A percentile compares a stretch with the other conserved stretches of the same genome.
Evolutionary conservation across 2,329 filamentous ascomycete species (phyloP).

Genomic region (Cladosporium sp.): DNA sequence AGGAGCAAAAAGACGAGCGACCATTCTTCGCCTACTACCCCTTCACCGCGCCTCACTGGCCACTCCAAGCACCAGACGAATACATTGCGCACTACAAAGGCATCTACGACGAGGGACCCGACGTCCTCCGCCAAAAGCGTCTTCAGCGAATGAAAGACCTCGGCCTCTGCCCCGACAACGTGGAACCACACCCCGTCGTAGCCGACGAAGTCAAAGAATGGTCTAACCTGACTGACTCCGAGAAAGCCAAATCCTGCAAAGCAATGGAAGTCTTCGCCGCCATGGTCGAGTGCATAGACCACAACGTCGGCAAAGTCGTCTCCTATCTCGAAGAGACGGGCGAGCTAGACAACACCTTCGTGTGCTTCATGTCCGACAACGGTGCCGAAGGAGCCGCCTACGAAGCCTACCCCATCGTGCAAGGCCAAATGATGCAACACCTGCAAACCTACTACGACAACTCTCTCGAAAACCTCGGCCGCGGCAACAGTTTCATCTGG

Average conservation of each 20-base stretch:
- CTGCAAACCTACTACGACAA: constrained; percentile 57
- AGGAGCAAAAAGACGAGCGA: constrained; percentile 33
- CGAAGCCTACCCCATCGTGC: constrained; percentile 56
- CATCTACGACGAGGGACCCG: constrained; percentile 58
- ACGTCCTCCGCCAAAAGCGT: constrained; percentile 50
- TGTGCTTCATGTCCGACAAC: constrained; percentile 62
- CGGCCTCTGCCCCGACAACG: constrained; percentile 51
- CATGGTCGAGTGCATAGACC: constrained; percentile 61
- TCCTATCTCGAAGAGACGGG: constrained; percentile 52
- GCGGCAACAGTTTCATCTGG: constrained; percentile 56
- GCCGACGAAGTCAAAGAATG: constrained; percentile 48
- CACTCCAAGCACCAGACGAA: constrained; percentile 55
- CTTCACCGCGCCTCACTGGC: constrained; percentile 62
- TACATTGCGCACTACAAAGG: constrained; percentile 56
- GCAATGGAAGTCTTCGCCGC: constrained; percentile 61
- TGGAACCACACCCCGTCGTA: constrained; percentile 49
- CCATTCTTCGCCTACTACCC: constrained; percentile 60
- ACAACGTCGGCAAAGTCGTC: constrained; percentile 55
- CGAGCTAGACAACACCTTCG: constrained; percentile 61
- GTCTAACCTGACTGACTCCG: constrained; percentile 44
- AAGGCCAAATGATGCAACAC: constrained; percentile 51
- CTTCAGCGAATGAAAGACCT: constrained; percentile 54
- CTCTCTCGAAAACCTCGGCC: constrained; percentile 54
- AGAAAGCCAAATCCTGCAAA: constrained; percentile 45
- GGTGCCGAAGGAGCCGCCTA: constrained; percentile 58